Evolutionary conservation across 1,139 yeast genomes (phyloP).

Genomic region (Yamadazyma sp.): DNA sequence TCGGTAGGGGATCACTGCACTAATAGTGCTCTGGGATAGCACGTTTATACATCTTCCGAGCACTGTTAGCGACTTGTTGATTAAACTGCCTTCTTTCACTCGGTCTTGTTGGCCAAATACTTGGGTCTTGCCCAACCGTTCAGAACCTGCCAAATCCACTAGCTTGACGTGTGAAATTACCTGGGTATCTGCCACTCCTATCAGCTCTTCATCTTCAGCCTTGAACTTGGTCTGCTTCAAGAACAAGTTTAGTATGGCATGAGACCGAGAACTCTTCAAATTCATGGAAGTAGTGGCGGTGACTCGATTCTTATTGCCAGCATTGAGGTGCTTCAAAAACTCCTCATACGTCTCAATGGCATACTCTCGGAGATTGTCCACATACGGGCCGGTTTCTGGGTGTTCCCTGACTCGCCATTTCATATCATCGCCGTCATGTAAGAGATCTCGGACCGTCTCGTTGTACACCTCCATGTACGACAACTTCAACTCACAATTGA

Average conservation of each 20-base stretch:
- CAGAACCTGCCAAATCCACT: constrained; percentile 84
- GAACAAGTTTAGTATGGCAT: constrained; percentile 68
- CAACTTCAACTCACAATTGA: constrained; percentile 54
- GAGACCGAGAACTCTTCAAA: constrained; percentile 71
- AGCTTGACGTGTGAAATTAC: constrained; percentile 59
- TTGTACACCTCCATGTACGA: constrained; percentile 75
- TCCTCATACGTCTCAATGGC: constrained; percentile 43
- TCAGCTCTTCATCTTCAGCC: constrained; percentile 17
- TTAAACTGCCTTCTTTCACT: constrained; percentile 70
- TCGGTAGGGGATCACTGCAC: constrained; percentile 56
- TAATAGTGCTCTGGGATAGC: constrained; percentile 34
- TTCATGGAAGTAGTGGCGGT: constrained; percentile 74
- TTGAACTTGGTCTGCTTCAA: constrained; percentile 54
- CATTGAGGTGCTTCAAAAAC: constrained; percentile 39
- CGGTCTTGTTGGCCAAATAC: constrained; percentile 59
- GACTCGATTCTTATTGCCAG: constrained; percentile 54
- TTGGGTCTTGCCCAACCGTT: constrained; percentile 63
- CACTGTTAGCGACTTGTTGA: constrained; percentile 73
- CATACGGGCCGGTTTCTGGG: constrained; percentile 65
- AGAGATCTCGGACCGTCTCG: constrained; percentile 64
- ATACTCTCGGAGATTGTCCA: constrained; percentile 59
- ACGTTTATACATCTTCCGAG: constrained; percentile 72
- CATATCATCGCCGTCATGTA: constrained; percentile 24
- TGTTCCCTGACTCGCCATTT: constrained; percentile 57
- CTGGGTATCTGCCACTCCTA: constrained; percentile 55